Conservation (phyloP, 2,329 filamentous ascomycete species). For the Botrytis squamosa region DNA sequence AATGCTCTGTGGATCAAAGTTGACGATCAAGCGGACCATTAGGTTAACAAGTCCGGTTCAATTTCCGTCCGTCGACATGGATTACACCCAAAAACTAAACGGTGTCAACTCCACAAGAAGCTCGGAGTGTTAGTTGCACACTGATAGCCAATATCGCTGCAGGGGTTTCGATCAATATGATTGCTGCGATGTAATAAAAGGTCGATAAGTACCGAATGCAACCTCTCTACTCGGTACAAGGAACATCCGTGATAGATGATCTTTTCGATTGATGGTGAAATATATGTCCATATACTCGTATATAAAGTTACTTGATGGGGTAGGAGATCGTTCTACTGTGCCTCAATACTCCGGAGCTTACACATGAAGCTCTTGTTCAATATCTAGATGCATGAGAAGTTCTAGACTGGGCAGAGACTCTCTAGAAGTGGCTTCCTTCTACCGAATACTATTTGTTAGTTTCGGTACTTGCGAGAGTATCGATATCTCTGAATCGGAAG, state of each 20-base stretch:
- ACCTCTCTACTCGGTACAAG: background rate
- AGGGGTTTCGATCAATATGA: background rate
- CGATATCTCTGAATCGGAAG: background rate
- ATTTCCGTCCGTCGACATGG: conserved; percentile 5
- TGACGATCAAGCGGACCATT: background rate
- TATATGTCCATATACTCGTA: background rate
- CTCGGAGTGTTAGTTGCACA: conserved; percentile 3
- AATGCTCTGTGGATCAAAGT: conserved; percentile 6
- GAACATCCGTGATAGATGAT: background rate
- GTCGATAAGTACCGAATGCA: conserved; percentile 3
- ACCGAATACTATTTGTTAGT: background rate
- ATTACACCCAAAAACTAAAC: background rate
- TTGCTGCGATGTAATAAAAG: background rate
- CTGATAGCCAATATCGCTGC: background rate
- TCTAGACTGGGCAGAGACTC: background rate
- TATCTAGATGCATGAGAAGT: background rate
- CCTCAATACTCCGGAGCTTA: background rate
- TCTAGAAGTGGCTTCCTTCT: background rate
- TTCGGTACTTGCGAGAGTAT: background rate
- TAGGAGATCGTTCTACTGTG: background rate
- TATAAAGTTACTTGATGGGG: too few relatives aligned
- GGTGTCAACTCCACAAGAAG: conserved; percentile 1
- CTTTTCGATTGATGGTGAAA: background rate
- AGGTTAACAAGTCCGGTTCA: conserved; percentile 11
- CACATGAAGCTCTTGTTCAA: background rate